Evolutionary conservation across 179 eudicot species (phyloP).

Genomic region (Beta corolliflora): DNA sequence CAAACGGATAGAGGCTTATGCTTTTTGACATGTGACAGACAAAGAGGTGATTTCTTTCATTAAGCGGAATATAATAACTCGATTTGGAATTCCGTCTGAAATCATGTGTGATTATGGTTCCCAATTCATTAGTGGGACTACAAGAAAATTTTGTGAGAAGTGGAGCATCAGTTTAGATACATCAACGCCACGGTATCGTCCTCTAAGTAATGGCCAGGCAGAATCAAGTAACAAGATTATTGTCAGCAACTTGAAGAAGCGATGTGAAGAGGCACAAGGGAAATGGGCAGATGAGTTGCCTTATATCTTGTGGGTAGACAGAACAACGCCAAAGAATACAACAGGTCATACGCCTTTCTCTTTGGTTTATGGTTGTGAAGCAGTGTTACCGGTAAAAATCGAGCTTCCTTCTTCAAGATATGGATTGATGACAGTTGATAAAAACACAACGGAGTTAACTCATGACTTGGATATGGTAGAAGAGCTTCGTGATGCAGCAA

Average conservation of each 20-base stretch:
- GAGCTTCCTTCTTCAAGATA: neutral
- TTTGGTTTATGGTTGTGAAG: neutral
- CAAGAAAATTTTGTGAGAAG: neutral
- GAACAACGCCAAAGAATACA: neutral
- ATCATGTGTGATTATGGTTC: neutral
- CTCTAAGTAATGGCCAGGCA: neutral
- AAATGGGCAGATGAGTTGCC: neutral
- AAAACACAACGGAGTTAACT: neutral
- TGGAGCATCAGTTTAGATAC: neutral
- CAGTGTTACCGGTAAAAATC: neutral
- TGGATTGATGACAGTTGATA: neutral
- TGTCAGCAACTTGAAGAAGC: neutral
- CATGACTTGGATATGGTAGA: neutral
- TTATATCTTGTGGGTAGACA: neutral
- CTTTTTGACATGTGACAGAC: neutral
- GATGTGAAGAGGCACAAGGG: too few relatives aligned
- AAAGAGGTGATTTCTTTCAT: neutral
- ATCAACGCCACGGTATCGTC: neutral
- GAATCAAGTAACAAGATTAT: conserved; percentile 4
- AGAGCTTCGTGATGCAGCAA: neutral
- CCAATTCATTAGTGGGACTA: neutral
- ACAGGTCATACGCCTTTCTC: neutral
- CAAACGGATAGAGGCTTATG: neutral
- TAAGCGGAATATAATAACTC: neutral
- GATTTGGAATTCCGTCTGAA: neutral